Conservation (phyloP, 2,329 filamentous ascomycete species). For the Myotisia sp. region DNA sequence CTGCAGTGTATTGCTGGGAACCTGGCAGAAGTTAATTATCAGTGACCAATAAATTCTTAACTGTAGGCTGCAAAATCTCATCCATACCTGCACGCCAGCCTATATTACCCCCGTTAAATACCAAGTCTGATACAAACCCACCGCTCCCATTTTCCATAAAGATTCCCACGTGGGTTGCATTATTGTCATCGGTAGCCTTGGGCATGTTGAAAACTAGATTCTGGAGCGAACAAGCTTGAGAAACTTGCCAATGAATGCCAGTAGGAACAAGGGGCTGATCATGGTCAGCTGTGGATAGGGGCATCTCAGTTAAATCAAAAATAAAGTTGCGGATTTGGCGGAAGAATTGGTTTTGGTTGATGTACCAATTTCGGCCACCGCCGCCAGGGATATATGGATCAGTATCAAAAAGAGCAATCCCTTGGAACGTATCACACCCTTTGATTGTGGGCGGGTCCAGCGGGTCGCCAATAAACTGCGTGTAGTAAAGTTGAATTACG, state of each 20-base stretch:
- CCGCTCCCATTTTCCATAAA: too few species aligned
- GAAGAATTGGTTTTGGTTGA: slow-evolving; percentile 60
- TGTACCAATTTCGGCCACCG: slow-evolving; percentile 50
- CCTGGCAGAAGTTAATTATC: too few species aligned
- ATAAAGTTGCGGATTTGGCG: slow-evolving; percentile 61
- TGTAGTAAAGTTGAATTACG: slow-evolving; percentile 16
- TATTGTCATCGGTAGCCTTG: too few species aligned
- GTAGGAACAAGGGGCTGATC: slow-evolving; percentile 6
- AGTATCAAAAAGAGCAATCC: slow-evolving; percentile 68
- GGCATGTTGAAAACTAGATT: too few species aligned
- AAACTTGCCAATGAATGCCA: slow-evolving; percentile 41
- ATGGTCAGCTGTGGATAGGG: slow-evolving; percentile 21
- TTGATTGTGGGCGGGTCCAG: neutral
- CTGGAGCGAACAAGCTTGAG: too few species aligned
- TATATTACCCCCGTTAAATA: too few species aligned
- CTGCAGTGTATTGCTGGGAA: too few species aligned
- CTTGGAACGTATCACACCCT: slow-evolving; percentile 42
- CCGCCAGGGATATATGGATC: slow-evolving; percentile 52
- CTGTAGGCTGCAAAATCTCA: too few species aligned
- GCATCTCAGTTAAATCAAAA: slow-evolving; percentile 52
- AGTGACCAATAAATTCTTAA: too few species aligned
- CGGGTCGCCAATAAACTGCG: slow-evolving; percentile 13
- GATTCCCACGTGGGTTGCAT: too few species aligned
- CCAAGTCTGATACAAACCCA: too few species aligned
- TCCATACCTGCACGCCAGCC: too few species aligned